phyloP scores from a whole-genome alignment of 2,329 filamentous ascomycete species.

The Cryphonectria radicalis region DNA sequence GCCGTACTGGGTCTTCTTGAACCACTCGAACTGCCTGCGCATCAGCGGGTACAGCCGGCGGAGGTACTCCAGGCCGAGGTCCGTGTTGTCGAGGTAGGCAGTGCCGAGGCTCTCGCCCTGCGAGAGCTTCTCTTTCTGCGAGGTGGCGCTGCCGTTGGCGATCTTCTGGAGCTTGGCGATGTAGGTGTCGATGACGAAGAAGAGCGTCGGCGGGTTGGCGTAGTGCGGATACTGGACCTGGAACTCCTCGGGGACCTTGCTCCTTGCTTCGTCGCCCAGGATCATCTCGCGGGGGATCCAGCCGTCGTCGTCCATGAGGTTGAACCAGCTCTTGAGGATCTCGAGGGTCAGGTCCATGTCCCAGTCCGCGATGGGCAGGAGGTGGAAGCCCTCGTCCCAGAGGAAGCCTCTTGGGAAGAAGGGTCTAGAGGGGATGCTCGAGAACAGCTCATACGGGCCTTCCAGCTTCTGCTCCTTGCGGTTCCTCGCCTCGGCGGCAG shows the following conservation, averaged over 20 bases:
- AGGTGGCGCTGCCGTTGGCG: conserved; percentile 50
- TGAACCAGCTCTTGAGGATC: conserved; percentile 94
- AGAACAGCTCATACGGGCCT: conserved; percentile 87
- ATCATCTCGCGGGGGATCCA: conserved; percentile 99
- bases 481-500: conserved; percentile 77
- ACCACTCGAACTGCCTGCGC: conserved; percentile 91
- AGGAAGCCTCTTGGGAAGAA: conserved; percentile 97
- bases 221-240: conserved; percentile 97
- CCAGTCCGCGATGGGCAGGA: conserved; percentile 91
- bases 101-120: conserved; percentile 57
- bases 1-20: conserved; percentile 86
- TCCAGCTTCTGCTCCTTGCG: conserved; percentile 72
- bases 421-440: conserved; percentile 85
- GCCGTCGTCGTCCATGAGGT: conserved; percentile 92
- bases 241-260: conserved; percentile 92
- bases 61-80: conserved; percentile 72
- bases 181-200: conserved; percentile 84
- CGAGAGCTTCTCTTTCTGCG: conserved; percentile 49
- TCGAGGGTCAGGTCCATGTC: conserved; percentile 86
- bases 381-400: conserved; percentile 97
- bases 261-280: conserved; percentile 85
- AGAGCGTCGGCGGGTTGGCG: conserved; percentile 93
- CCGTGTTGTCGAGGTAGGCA: conserved; percentile 68
- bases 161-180: conserved; percentile 72
- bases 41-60: conserved; percentile 82